These are phyloP conservation scores for Przewalskia tangutica DNA, from an alignment of 257 asterid species.

Conservation along the genomic window DNA sequence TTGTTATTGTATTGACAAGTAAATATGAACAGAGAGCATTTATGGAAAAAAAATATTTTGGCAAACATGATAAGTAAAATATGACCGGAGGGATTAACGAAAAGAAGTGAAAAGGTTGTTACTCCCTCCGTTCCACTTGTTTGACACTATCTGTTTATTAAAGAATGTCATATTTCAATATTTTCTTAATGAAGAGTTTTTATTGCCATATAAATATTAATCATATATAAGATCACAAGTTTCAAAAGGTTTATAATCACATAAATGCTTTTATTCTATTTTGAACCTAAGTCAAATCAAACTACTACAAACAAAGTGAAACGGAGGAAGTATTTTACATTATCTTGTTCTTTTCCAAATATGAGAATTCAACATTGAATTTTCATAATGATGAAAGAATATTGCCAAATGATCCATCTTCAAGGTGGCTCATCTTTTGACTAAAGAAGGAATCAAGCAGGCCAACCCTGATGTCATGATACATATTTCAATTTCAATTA, in stretches of 20 bases:
- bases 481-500: conserved; percentile 1
- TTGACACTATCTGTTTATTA: not conserved
- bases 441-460: not conserved
- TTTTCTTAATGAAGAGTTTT: accelerated
- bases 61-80: no score
- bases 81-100: not conserved
- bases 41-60: no score
- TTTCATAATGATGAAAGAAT: not conserved
- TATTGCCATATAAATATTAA: not conserved
- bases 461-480: not conserved
- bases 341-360: not conserved
- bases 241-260: no score
- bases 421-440: not conserved
- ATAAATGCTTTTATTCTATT: no score
- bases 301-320: not conserved
- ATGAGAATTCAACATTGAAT: not conserved
- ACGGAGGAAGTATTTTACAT: not conserved
- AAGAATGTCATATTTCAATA: not conserved
- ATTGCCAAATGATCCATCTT: not conserved
- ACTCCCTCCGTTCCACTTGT: not conserved
- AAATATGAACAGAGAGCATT: not conserved
- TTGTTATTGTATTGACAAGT: no score
- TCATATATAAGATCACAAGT: not conserved
- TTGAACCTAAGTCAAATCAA: not conserved
- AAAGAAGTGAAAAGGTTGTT: not conserved